Base-by-base conservation (phyloP, 345 rosid genomes). In the Adansonia digitata region DNA sequence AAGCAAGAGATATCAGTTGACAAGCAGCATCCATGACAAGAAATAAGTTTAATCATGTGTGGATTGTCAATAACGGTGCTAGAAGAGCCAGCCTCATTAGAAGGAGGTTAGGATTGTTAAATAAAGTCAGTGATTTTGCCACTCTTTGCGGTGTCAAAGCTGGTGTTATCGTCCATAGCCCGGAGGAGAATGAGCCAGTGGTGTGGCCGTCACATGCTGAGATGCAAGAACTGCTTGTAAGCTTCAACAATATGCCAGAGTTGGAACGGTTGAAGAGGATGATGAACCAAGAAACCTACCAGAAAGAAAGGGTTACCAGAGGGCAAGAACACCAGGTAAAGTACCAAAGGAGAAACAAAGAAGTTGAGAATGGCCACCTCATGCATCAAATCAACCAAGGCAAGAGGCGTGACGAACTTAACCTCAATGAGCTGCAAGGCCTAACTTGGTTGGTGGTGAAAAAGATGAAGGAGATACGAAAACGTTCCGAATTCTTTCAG, bases 51-150 rank as follows among this genome's bases (percentile, higher is more conserved):
- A 79, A 79, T 48, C 85, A 83, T 49, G 75, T 17, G 7, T 85
- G 77, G 81, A 84, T 86, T 4, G 82, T 3, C 55, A 85, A 73
- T 73, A 83, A 82, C 7, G 49, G 40, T 27, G 86, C 85, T 2
- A 80, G 88, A 29, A 88, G 74, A 81, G 84, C 85, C 20, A 79
- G 87, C 76, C 82, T 85, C 13, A 85, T 72, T 77, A 85, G 85
- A 68, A 85, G 85, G 69, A 79, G 80, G 70, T 14, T 8, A 5
- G 90, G 87, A 39, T 64, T 88, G 17, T 4, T 86, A 43, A 85
- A 85, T 53, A 88, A 86, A 73, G 87, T 85, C 71, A 75, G 81
- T 13, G 90, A 88, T 24, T 63, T 87, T 3, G 77, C 78, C 37
- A 82, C 68, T 5, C 61, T 85, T 0, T 88, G 89, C n/a, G 88